Conservation (phyloP, 2,329 filamentous ascomycete genomes). For the Aspergillus sp. region DNA sequence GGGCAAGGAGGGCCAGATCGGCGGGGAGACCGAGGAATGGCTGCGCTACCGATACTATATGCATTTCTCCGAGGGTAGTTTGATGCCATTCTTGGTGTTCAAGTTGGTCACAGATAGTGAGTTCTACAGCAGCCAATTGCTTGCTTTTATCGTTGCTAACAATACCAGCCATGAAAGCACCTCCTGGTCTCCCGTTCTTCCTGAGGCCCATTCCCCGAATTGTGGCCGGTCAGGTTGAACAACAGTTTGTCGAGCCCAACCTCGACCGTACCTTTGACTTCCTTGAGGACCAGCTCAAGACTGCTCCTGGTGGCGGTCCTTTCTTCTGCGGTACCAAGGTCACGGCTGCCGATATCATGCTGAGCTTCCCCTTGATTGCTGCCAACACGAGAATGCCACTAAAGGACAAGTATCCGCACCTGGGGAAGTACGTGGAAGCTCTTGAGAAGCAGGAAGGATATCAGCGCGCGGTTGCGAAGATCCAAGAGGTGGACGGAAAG, state of each 20-base stretch:
- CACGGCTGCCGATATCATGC: conserved; percentile 48
- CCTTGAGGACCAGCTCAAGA: conserved; percentile 46
- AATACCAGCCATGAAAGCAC: conserved; percentile 45
- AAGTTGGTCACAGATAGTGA: conserved; percentile 60
- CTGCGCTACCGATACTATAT: conserved; percentile 67
- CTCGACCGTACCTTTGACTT: conserved; percentile 44
- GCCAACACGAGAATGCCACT: conserved; percentile 34
- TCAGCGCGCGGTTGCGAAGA: conserved; percentile 41
- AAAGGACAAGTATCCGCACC: conserved; percentile 37
- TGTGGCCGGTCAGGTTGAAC: conserved; percentile 50
- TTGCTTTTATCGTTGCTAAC: neutral
- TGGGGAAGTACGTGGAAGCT: conserved; percentile 37
- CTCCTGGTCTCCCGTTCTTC: conserved; percentile 64
- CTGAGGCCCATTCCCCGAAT: conserved; percentile 62
- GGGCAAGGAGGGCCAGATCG: conserved; percentile 55
- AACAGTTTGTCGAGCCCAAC: conserved; percentile 41
- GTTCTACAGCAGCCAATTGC: conserved; percentile 20
- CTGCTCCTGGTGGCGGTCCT: conserved; percentile 38
- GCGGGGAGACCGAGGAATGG: conserved; percentile 61
- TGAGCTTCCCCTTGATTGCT: conserved; percentile 48
- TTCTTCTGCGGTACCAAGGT: conserved; percentile 47
- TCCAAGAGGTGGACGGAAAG: conserved; percentile 41
- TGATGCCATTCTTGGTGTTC: conserved; percentile 72
- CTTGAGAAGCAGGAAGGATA: conserved; percentile 40
- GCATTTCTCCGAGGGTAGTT: conserved; percentile 80